Base-by-base conservation (phyloP, 164 flowering plant genomes). In the Piper betle region DNA sequence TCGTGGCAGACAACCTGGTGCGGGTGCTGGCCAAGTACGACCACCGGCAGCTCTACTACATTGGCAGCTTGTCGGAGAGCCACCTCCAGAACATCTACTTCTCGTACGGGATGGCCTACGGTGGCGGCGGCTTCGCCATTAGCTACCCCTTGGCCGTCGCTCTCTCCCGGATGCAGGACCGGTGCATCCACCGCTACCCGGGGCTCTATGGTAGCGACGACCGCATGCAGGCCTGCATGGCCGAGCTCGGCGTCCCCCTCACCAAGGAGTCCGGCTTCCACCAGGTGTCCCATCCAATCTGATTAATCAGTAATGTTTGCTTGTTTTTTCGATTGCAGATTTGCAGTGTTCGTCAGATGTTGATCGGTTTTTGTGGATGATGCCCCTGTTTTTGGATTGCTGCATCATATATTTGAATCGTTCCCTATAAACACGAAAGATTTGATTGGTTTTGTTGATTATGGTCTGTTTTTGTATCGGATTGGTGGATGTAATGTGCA, bases 191-290 rank as follows among this genome's bases (percentile, higher is more conserved):
- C 52, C 72, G 84, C 61, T 83, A 87, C 54, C 79, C 94, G 0
- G 71, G 54, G 0, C 46, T 84, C 64, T 83, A 87, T 57, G 94
- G 94, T 5, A 80, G 86, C 16, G 94, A 86, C 64, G 86, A 82
- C 59, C 72, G 90, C 66, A 73, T 86, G 64, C 87, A 84, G 52
- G 93, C 93, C 52, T 86, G 93, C 69, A 74, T 86, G 87, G 76
- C 90, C 10, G 94, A 87, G 70, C 86, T 87, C 33, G 94, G 94
- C 15, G 94, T 87, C 16, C 88, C 94, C 13, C 80, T 87, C 59
- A 87, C 94, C 60, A 83, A 77, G 57, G 82, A 87, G 56, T 61
- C 62, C 0, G 94, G 94, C 0, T 86, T 86, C 65, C 94, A 86
- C 38, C 67, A 64, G 61, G 67, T 64, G 4, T 1, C 9, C 46